Conservation (phyloP, 2,329 filamentous ascomycete species). For the Neonectria coccinea region DNA sequence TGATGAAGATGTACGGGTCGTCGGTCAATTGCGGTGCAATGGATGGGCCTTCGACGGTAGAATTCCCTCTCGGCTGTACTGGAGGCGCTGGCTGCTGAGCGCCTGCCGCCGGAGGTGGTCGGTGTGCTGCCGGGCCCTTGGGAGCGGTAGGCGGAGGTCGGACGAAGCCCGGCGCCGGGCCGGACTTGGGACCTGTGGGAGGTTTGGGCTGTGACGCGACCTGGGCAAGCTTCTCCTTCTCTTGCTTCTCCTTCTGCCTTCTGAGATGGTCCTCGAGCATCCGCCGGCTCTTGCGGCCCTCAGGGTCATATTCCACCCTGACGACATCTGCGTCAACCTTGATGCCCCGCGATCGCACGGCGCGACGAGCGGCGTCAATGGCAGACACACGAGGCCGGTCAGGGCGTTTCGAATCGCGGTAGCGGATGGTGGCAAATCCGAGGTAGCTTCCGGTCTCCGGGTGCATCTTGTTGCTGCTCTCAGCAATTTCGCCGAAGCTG, state of each 20-base stretch:
- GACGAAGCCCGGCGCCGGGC: constrained; percentile 44
- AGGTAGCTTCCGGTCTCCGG: constrained; percentile 94
- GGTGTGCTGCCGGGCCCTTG: constrained; percentile 79
- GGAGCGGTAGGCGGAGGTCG: constrained; percentile 84
- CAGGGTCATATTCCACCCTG: constrained; percentile 88
- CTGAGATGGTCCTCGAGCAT: constrained; percentile 82
- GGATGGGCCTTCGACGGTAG: constrained; percentile 72
- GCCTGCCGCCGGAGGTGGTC: constrained; percentile 48
- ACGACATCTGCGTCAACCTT: constrained; percentile 83
- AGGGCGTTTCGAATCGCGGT: constrained; percentile 75
- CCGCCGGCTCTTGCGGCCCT: constrained; percentile 83
- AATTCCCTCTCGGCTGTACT: constrained; percentile 48
- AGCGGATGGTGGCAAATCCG: constrained; percentile 92
- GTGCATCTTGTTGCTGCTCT: constrained; percentile 94
- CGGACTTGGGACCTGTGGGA: constrained; percentile 54
- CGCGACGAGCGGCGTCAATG: constrained; percentile 83
- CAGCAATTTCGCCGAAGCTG: constrained; percentile 86
- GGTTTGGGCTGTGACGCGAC: constrained; percentile 46
- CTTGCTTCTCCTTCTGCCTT: constrained; percentile 72
- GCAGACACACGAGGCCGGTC: constrained; percentile 68
- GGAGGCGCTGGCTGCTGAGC: constrained; percentile 49
- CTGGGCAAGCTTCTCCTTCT: constrained; percentile 50
- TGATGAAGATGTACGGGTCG: constrained; percentile 90
- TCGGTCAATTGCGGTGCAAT: constrained; percentile 77
- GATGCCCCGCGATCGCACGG: constrained; percentile 80